Percentiles rank a stretch among this genome's conserved stretches.
Evolutionary conservation across 805 yeast genomes (phyloP).

Genomic region (Cephaloascus albidus): DNA sequence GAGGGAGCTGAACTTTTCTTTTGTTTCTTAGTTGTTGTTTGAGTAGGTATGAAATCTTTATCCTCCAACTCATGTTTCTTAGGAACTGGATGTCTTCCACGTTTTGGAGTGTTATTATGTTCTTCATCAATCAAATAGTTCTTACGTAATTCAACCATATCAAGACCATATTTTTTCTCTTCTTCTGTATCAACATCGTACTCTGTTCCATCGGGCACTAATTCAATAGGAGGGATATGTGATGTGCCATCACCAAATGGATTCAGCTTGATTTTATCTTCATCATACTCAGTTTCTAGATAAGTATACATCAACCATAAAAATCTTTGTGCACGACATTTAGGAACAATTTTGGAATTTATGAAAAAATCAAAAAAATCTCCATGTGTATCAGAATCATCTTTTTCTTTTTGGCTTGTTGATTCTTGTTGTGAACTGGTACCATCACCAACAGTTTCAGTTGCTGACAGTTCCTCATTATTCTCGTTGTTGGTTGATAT

Average conservation of each 20-base stretch:
- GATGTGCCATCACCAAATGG: conserved; percentile 46
- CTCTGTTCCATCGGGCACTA: conserved; percentile 15
- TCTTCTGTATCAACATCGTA: conserved; percentile 39
- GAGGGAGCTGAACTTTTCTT: background rate
- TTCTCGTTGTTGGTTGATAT: background rate
- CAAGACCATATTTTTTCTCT: conserved; percentile 37
- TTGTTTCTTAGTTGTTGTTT: background rate
- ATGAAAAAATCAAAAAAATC: conserved; percentile 71
- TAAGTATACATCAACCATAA: conserved; percentile 79
- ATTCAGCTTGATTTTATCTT: conserved; percentile 38
- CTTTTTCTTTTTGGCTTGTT: conserved; percentile 9
- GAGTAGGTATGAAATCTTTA: background rate
- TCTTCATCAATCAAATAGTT: conserved; percentile 29
- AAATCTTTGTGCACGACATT: conserved; percentile 60
- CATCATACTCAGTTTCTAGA: conserved; percentile 59
- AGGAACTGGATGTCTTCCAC: background rate
- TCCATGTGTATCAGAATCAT: conserved; percentile 16
- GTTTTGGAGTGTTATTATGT: conserved; percentile 4
- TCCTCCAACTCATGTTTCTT: background rate
- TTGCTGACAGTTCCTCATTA: background rate
- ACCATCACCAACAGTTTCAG: background rate
- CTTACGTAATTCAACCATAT: conserved; percentile 35
- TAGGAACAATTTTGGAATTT: conserved; percentile 49
- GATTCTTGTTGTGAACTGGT: conserved; percentile 5
- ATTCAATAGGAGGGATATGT: conserved; percentile 26